Conservation (phyloP, 306 rosid species). For the Trifolium fragiferum region DNA sequence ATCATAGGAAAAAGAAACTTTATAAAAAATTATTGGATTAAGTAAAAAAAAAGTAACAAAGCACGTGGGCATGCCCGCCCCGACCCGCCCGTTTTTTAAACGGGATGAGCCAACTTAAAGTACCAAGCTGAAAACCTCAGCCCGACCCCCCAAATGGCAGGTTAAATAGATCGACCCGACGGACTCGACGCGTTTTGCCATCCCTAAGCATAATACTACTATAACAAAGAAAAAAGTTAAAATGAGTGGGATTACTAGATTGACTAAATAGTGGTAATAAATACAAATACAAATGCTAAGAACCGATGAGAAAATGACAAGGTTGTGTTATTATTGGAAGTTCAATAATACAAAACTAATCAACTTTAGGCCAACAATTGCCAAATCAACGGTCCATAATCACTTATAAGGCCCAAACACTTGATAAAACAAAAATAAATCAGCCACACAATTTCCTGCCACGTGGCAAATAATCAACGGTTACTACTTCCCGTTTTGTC, state of each 20-base stretch:
- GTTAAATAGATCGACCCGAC: no score
- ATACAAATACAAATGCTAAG: constrained; percentile 13
- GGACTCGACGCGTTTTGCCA: no score
- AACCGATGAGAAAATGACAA: constrained; percentile 38
- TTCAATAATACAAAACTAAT: constrained; percentile 20
- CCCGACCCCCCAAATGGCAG: no score
- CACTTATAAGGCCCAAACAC: constrained; percentile 43
- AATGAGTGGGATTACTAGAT: constrained; percentile 1
- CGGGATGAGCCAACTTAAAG: no score
- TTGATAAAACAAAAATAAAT: constrained; percentile 52
- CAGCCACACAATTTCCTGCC: constrained; percentile 43
- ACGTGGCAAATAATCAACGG: constrained; percentile 58
- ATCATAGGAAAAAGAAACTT: no score
- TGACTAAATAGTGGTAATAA: neutral
- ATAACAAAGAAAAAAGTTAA: neutral
- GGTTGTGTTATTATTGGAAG: neutral
- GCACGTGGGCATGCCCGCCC: no score
- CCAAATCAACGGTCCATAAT: constrained; percentile 36
- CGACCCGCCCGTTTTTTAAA: no score
- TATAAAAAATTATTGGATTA: no score
- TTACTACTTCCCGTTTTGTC: constrained; percentile 33
- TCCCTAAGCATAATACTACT: neutral
- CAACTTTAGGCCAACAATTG: neutral
- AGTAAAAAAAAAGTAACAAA: no score
- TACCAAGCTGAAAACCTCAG: no score